These are phyloP conservation scores for Reutealis trisperma DNA, from an alignment of 345 rosid species.

Conservation along the genomic window DNA sequence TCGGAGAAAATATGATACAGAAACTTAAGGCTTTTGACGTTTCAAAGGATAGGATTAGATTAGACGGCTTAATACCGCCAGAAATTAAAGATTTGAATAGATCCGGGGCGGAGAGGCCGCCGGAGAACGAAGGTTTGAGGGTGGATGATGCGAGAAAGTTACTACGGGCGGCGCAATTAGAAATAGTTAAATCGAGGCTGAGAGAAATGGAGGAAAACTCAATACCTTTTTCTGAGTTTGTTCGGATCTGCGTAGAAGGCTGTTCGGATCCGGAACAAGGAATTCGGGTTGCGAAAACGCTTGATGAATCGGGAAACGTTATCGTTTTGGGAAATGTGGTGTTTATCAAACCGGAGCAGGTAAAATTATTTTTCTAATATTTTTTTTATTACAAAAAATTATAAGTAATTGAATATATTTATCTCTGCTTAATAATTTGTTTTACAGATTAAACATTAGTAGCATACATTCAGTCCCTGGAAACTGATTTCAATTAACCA, in stretches of 20 bases:
- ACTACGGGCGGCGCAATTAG: conserved; percentile 66
- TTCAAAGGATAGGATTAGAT: conserved; percentile 52
- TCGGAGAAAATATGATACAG: conserved; percentile 53
- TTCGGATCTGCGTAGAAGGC: conserved; percentile 54
- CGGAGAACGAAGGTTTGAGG: conserved; percentile 33
- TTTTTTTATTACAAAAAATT: not conserved
- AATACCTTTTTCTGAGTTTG: conserved; percentile 59
- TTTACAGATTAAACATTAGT: conserved; percentile 21
- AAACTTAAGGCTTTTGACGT: conserved; percentile 52
- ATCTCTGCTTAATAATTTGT: conserved; percentile 5
- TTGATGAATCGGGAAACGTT: conserved; percentile 81
- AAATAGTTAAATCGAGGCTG: conserved; percentile 62
- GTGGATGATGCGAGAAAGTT: conserved; percentile 71
- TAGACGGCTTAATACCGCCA: conserved; percentile 57
- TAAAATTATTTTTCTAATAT: conserved; percentile 22
- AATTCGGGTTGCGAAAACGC: conserved; percentile 48
- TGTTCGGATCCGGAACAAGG: conserved; percentile 61
- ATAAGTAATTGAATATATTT: not conserved
- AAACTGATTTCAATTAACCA: conserved; percentile 25
- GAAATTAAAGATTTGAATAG: conserved; percentile 14
- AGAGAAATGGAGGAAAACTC: conserved; percentile 50
- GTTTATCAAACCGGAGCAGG: conserved; percentile 79
- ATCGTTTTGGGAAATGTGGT: conserved; percentile 68
- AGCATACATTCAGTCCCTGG: conserved; percentile 27
- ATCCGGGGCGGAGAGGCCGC: conserved; percentile 18